These are phyloP conservation scores for Sporothrix humicola DNA, from an alignment of 2,329 filamentous ascomycete genomes.

Conservation along the genomic window DNA sequence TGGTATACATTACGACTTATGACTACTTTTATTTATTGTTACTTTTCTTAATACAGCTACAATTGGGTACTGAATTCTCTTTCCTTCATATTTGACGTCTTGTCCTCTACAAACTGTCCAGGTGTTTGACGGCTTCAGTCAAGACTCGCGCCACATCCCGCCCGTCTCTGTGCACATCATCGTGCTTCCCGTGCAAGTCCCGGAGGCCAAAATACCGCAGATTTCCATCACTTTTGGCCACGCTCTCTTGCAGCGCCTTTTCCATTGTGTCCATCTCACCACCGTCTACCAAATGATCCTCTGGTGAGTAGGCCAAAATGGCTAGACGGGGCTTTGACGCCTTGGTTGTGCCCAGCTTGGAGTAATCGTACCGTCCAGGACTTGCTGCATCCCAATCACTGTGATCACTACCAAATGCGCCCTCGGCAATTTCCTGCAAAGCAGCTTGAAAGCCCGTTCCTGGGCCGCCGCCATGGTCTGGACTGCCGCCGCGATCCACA, in stretches of 20 bases:
- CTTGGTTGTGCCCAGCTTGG: neutral
- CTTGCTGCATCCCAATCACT: conserved; percentile 60
- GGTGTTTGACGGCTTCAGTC: conserved; percentile 40
- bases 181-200: conserved; percentile 63
- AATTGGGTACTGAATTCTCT: neutral
- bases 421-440: conserved; percentile 39
- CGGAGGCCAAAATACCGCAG: conserved; percentile 47
- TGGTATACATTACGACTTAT: conserved; percentile 1
- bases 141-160: conserved; percentile 59
- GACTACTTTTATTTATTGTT: neutral
- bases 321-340: conserved; percentile 39
- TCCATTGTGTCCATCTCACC: conserved; percentile 65
- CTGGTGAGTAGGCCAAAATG: conserved; percentile 53
- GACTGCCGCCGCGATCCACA: conserved; percentile 51
- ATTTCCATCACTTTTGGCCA: conserved; percentile 45
- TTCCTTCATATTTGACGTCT: neutral
- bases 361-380: conserved; percentile 53
- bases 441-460: conserved; percentile 52
- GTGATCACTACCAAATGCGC: conserved; percentile 64
- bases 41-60: neutral
- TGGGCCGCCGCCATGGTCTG: conserved; percentile 53
- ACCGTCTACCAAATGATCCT: conserved; percentile 59
- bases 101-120: conserved; percentile 23
- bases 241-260: conserved; percentile 47
- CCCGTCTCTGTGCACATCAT: conserved; percentile 68